Conservation (phyloP, 352 stramenopile species). For the Albugo candida region DNA sequence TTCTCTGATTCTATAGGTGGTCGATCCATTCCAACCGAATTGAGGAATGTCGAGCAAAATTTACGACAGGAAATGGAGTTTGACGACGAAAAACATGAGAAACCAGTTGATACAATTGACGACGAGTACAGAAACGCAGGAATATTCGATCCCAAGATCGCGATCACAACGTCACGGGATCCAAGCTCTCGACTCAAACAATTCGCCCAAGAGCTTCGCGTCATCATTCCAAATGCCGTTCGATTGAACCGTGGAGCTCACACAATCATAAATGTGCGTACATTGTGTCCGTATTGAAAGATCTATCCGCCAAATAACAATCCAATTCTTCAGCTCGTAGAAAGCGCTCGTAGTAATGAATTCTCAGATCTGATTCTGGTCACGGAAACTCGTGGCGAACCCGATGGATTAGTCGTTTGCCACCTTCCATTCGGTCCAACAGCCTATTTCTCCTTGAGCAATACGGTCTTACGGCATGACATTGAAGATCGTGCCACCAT, state of each 20-base stretch:
- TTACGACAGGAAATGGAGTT: conserved; percentile 86
- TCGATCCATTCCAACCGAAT: conserved; percentile 95
- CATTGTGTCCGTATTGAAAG: not conserved
- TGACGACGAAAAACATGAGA: conserved; percentile 79
- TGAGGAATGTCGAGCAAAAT: conserved; percentile 84
- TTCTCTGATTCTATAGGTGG: conserved; percentile 23
- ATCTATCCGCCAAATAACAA: not conserved
- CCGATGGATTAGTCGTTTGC: conserved; percentile 95
- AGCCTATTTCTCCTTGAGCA: conserved; percentile 95
- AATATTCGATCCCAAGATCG: conserved; percentile 93
- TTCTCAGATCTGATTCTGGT: conserved; percentile 98
- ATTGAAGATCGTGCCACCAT: conserved; percentile 91
- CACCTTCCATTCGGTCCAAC: conserved; percentile 98
- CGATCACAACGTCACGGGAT: conserved; percentile 95
- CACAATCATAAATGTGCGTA: conserved; percentile 75
- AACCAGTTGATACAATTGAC: conserved; percentile 86
- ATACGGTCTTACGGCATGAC: conserved; percentile 95
- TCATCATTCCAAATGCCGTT: conserved; percentile 96
- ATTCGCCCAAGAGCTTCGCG: conserved; percentile 99
- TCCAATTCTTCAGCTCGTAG: conserved; percentile 74
- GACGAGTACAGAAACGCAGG: conserved; percentile 98
- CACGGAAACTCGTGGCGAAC: conserved; percentile 96
- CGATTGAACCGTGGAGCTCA: conserved; percentile 93
- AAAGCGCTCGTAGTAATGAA: conserved; percentile 89
- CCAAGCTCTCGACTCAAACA: conserved; percentile 95